Percentiles rank a stretch among this genome's conserved stretches.
Evolutionary conservation across 805 yeast genomes (phyloP).

Genomic region (Pichia exigua): DNA sequence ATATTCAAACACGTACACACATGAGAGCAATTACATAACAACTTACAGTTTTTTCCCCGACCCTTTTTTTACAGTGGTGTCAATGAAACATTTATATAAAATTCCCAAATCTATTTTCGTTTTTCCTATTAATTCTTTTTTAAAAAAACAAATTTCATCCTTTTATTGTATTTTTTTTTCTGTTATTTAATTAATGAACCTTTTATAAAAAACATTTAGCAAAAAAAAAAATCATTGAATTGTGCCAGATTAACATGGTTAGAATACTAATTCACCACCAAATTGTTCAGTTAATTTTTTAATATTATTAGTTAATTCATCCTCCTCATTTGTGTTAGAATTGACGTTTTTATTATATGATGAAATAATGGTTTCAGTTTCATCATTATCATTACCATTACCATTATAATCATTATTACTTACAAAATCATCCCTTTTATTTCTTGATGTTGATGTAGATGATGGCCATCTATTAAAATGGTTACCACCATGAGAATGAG

Average conservation of each 20-base stretch:
- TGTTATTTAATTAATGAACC: neutral
- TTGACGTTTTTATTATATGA: neutral
- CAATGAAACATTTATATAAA: no score
- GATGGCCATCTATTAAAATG: conserved; percentile 17
- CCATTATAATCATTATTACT: conserved; percentile 7
- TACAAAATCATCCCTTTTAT: conserved; percentile 1
- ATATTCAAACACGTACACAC: no score
- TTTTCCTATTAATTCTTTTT: no score
- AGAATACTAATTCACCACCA: conserved; percentile 27
- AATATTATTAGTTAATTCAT: conserved; percentile 15
- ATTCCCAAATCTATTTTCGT: no score
- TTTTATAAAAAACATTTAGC: neutral
- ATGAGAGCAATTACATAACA: no score
- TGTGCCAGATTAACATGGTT: no score
- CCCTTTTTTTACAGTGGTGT: no score
- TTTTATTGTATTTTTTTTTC: no score
- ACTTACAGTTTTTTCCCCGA: no score
- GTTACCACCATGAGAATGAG: conserved; percentile 3
- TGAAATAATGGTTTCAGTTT: conserved; percentile 2
- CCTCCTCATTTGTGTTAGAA: conserved; percentile 17
- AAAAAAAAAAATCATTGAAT: no score
- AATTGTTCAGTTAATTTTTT: conserved; percentile 33
- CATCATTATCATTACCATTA: neutral
- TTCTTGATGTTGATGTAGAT: neutral
- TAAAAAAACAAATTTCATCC: no score